Evolutionary conservation across 1,284 basidiomycete species (phyloP).

Genomic region (Thelephora terrestris): DNA sequence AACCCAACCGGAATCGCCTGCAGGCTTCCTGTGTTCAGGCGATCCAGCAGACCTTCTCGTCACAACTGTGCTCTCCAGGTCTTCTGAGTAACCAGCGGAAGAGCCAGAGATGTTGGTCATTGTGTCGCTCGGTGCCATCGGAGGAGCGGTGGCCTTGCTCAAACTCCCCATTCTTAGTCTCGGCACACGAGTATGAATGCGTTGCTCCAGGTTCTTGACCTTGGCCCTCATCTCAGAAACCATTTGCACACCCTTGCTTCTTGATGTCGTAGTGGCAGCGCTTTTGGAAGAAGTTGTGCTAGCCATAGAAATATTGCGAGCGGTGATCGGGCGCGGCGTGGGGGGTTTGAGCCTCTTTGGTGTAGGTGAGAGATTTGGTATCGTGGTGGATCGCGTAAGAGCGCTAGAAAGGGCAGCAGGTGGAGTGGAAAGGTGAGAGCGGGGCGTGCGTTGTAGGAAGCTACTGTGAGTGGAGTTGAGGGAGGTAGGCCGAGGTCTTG

Average conservation of each 20-base stretch:
- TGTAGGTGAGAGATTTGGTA: slow-evolving; percentile 35
- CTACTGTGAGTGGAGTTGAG: not conserved
- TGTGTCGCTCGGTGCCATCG: slow-evolving; percentile 2
- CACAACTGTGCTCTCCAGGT: slow-evolving; percentile 14
- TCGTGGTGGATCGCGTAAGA: slow-evolving; percentile 47
- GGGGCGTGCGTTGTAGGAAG: slow-evolving; percentile 38
- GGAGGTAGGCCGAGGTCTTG: slow-evolving; percentile 14
- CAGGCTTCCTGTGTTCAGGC: slow-evolving; percentile 27
- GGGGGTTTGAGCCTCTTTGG: slow-evolving; percentile 38
- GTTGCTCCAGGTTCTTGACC: slow-evolving; percentile 70
- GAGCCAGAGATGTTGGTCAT: slow-evolving; percentile 8
- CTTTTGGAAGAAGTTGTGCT: slow-evolving; percentile 33
- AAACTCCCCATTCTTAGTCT: slow-evolving; percentile 68
- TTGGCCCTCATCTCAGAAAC: slow-evolving; percentile 79
- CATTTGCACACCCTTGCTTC: slow-evolving; percentile 78
- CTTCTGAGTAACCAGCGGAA: slow-evolving; percentile 16
- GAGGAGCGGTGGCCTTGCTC: slow-evolving; percentile 25
- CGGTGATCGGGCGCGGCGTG: slow-evolving; percentile 31
- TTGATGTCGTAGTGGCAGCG: slow-evolving; percentile 39
- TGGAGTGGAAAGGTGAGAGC: slow-evolving; percentile 30
- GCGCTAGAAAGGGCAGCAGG: slow-evolving; percentile 29
- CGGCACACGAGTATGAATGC: slow-evolving; percentile 75
- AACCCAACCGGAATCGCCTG: slow-evolving; percentile 67
- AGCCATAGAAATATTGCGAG: slow-evolving; percentile 24
- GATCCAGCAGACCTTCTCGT: slow-evolving; percentile 22